Evolutionary conservation across 345 rosid species (phyloP).

Genomic region (Iberis pinnata): DNA sequence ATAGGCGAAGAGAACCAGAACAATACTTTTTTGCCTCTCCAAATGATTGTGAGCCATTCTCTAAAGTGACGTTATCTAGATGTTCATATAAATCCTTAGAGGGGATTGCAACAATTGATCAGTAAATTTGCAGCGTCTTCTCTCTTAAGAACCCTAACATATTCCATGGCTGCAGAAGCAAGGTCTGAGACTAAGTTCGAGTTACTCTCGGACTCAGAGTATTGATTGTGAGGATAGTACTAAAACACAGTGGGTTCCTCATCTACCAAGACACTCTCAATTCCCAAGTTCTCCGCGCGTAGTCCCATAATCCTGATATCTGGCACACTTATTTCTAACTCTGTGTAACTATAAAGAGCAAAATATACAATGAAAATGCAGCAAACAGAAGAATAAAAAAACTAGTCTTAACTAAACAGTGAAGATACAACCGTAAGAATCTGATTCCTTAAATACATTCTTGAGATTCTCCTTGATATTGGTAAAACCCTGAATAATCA

Average conservation of each 20-base stretch:
- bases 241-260: conserved; percentile 87
- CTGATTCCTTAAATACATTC: no score
- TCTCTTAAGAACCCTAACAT: conserved; percentile 52
- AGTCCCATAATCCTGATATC: conserved; percentile 87
- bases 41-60: conserved; percentile 50
- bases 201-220: conserved; percentile 43
- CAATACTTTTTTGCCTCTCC: conserved; percentile 60
- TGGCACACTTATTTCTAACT: conserved; percentile 85
- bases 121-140: conserved; percentile 71
- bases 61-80: conserved; percentile 42
- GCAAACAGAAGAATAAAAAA: neutral
- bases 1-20: neutral
- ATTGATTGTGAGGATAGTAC: conserved; percentile 69
- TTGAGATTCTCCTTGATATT: neutral
- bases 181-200: conserved; percentile 50
- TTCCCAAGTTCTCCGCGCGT: conserved; percentile 87
- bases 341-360: conserved; percentile 52
- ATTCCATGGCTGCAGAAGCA: conserved; percentile 51
- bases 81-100: conserved; percentile 56
- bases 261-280: conserved; percentile 77
- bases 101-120: conserved; percentile 86
- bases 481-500: neutral
- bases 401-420: no score
- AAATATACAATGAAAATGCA: neutral
- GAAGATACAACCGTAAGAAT: no score